Evolutionary conservation across 768 basidiomycete genomes (phyloP), one percentile per base, ranked within the genome.

Genomic region (Rhizopogon vinicolor): DNA sequence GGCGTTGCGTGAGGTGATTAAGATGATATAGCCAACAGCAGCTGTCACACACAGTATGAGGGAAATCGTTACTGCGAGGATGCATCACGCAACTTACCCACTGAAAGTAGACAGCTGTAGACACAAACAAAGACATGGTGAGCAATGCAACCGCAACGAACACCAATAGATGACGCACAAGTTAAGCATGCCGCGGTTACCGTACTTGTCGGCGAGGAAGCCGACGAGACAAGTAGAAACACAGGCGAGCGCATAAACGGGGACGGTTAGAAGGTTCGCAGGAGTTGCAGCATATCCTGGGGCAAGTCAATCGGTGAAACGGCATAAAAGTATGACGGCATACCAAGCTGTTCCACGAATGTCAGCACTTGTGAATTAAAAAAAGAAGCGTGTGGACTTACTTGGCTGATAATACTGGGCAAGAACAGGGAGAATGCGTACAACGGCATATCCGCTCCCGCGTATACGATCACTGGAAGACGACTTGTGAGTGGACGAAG

Each of bases 391-490:
- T 0, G 31, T 31, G 22, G 7, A 68, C 78, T 41, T 58, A 86
- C 84, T 71, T 86, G 73, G 56, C 79, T 84, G 67, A 90, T 91
- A 64, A 91, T 90, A 42, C 82, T 87, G 0, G 89, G 89, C 52
- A 89, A 71, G 75, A 92, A 92, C 44, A 91, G 69, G 19, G 87
- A 77, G 68, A 91, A 89, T 0, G 89, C 86, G 59, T 91, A 91
- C 44, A 91, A 68, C 0, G 89, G 87, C 69, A 78, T 84, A 64
- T 84, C 84, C 44, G 69, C 70, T 12, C 83, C 84, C 58, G 67
- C 69, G 59, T 84, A 86, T 14, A 82, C 63, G 5, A 83, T 41
- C 76, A 86, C 86, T 86, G 43, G 19, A 33, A 33, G 33, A 14
- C 5, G n/a, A 58, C 16, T 57, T 43, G 31, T 46, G 33, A 28